These are phyloP conservation scores for Thuidium tamariscinum DNA, from an alignment of 225 moss, liverwort and hornwort genomes.

Conservation along the genomic window DNA sequence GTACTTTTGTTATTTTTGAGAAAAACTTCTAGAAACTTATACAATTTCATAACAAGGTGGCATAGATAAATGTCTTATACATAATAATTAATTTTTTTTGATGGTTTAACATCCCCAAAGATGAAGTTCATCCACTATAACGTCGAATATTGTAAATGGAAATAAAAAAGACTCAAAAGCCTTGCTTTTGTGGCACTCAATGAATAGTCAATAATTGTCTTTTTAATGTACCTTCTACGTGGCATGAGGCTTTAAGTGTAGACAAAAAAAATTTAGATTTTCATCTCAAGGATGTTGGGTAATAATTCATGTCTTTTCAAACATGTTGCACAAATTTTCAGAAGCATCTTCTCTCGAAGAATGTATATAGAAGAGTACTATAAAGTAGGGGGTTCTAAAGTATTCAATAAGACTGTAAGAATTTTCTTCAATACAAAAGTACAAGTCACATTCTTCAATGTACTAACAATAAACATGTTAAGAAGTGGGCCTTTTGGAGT, in stretches of 20 bases:
- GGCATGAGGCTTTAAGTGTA: background rate
- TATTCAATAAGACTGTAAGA: background rate
- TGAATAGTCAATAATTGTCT: background rate
- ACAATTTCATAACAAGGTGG: background rate
- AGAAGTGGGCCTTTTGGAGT: rapidly evolving
- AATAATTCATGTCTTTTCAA: background rate
- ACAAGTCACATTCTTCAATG: background rate
- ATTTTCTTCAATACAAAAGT: background rate
- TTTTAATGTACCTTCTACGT: background rate
- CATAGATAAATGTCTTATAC: rapidly evolving
- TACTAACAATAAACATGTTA: background rate
- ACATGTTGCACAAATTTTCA: background rate
- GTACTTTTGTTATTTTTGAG: background rate
- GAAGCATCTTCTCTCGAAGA: rapidly evolving
- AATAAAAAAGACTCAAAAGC: background rate
- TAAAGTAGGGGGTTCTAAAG: too few species aligned
- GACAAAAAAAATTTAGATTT: background rate
- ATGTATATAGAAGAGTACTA: background rate
- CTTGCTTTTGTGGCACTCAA: background rate
- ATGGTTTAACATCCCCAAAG: background rate
- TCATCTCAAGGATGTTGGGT: background rate
- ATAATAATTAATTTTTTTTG: background rate
- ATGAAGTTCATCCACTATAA: background rate
- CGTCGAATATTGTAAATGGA: background rate
- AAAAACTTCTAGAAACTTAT: background rate